Evolutionary conservation across 768 basidiomycete genomes (phyloP).

Genomic region (Boletellus ananas): DNA sequence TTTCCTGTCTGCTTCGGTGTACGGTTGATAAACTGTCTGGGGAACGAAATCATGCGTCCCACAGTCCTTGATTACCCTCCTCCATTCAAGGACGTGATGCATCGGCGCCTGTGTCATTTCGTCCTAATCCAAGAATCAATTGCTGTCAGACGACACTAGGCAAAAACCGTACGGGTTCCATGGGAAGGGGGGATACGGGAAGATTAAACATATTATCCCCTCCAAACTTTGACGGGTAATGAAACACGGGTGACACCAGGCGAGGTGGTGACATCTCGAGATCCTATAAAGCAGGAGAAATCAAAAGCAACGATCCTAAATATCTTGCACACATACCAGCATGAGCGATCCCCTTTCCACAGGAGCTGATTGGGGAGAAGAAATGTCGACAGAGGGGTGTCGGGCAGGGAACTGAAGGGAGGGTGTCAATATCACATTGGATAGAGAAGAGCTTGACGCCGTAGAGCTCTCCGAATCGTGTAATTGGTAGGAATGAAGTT

Average conservation of each 20-base stretch:
- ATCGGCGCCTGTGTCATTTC: slow-evolving; percentile 16
- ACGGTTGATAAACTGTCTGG: slow-evolving; percentile 69
- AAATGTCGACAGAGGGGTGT: slow-evolving; percentile 3
- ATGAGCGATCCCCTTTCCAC: slow-evolving; percentile 1
- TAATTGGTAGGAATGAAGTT: slow-evolving; percentile 1
- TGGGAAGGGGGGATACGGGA: not conserved
- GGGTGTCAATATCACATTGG: slow-evolving; percentile 10
- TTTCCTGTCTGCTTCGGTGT: slow-evolving; percentile 71
- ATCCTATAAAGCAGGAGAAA: slow-evolving; percentile 9
- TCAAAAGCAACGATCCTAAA: not conserved
- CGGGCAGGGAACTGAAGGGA: not conserved
- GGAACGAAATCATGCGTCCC: slow-evolving; percentile 54
- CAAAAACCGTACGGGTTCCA: slow-evolving; percentile 11
- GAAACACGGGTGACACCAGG: slow-evolving; percentile 11
- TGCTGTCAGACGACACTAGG: not conserved
- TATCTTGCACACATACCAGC: slow-evolving; percentile 7
- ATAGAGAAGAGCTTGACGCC: slow-evolving; percentile 11
- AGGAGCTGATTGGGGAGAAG: slow-evolving; percentile 11
- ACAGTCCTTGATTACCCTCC: slow-evolving; percentile 14
- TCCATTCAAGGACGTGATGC: slow-evolving; percentile 29
- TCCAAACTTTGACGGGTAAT: slow-evolving; percentile 1
- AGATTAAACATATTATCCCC: not conserved
- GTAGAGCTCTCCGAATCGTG: slow-evolving; percentile 17
- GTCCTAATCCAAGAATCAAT: slow-evolving; percentile 19
- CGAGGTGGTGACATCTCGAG: slow-evolving; percentile 5